A percentile compares a stretch with the other conserved stretches of the same genome.
These are phyloP conservation scores for Neurospora sublineolata DNA, from an alignment of 495 filamentous ascomycete species.

Conservation along the genomic window DNA sequence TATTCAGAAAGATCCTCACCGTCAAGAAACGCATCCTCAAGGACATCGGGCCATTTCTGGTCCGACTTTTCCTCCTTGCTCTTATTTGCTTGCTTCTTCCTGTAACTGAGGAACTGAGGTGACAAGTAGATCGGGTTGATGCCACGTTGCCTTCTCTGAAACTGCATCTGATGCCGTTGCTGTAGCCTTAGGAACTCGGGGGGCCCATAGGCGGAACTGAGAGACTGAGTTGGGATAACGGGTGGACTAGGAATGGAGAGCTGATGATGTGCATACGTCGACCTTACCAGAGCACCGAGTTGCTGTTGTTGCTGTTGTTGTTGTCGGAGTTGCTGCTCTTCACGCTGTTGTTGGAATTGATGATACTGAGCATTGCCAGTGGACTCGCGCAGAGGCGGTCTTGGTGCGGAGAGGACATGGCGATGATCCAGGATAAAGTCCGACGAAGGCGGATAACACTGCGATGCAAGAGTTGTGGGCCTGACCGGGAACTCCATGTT, in stretches of 20 bases:
- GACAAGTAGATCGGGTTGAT: conserved; percentile 42
- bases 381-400: conserved; percentile 38
- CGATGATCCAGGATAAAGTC: conserved; percentile 9
- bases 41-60: conserved; percentile 64
- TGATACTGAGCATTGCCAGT: conserved; percentile 38
- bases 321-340: neutral
- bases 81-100: conserved; percentile 53
- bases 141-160: conserved; percentile 14
- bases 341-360: conserved; percentile 3
- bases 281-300: conserved; percentile 20
- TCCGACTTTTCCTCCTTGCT: conserved; percentile 37
- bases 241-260: conserved; percentile 29
- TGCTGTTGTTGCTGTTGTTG: neutral
- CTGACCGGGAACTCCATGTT: conserved; percentile 17
- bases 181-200: conserved; percentile 10
- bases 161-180: conserved; percentile 11
- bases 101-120: conserved; percentile 54
- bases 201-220: conserved; percentile 25
- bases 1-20: conserved; percentile 42
- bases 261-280: conserved; percentile 24
- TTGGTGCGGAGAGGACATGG: conserved; percentile 14
- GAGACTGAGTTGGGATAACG: conserved; percentile 32
- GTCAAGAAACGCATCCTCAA: conserved; percentile 83
- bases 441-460: conserved; percentile 16
- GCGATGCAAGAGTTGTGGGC: conserved; percentile 15